Base-by-base conservation (phyloP, 2,329 filamentous ascomycete genomes). In the Diatrype stigma region DNA sequence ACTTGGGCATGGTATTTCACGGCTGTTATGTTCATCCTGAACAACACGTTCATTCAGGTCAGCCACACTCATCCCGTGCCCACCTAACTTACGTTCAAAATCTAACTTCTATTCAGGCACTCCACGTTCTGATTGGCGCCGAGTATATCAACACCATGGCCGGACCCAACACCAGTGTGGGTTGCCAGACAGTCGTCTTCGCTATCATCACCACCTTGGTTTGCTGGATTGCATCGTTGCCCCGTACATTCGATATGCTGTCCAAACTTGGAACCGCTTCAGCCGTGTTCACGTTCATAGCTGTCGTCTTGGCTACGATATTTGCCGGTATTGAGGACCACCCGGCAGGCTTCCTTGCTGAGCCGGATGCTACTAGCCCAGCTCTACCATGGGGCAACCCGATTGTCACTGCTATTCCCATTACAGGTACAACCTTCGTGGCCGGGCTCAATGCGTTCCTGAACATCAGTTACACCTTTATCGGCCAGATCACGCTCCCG, bases 391-490 rank as follows among this genome's bases (percentile, higher is more conserved):
- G 68, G 6, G 89, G 89, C 1, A 77, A 83, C 6, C 86, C 87
- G 0, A 77, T 81, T 7, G 85, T 94, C 6, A 82, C 84, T 0
- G 83, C 83, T 0, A 66, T 92, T 19, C 88, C 91, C 0, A 70
- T 84, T 2, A 69, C 76, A 2, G 82, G 85, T 17, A 95, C 90
- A 0, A 88, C 87, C 0, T 96, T 95, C 60, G 89, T 96, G 3
- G 75, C 79, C 2, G 91, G 86, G 21, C 86, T 96, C 78, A 90
- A 85, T 48, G 92, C 92, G 0, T 96, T 96, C 70, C 79, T 96
- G 67, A 96, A 96, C 71, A 96, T 96, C 65, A 90, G 86, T 71
- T 96, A 96, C 68, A 96, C 92, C 0, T 96, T 96, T 66, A 96
- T 96, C 59, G 92, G 92, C 0, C 92, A 96, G 67, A 96, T 96